Evolutionary conservation across 2,329 filamentous ascomycete genomes (phyloP).

Genomic region (Aspergillus novofumigatus): DNA sequence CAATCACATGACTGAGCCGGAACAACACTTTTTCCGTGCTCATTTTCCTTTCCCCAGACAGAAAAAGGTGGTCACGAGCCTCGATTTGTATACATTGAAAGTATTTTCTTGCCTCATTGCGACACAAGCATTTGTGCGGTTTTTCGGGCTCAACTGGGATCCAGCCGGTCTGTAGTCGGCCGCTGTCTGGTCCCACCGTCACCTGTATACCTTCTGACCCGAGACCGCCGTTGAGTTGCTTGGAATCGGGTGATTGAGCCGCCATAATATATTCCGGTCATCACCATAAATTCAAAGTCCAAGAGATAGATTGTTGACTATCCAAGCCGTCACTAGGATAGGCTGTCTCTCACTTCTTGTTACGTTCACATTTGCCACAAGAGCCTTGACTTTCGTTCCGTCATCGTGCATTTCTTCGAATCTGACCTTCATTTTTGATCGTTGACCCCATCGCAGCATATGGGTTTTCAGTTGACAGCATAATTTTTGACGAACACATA

Average conservation of each 20-base stretch:
- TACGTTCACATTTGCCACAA: background rate
- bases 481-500: background rate
- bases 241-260: background rate
- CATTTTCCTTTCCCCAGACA: background rate
- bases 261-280: background rate
- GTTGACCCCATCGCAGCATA: background rate
- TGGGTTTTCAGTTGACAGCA: background rate
- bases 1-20: constrained; percentile 1
- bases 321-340: background rate
- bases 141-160: background rate
- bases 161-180: background rate
- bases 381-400: background rate
- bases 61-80: background rate
- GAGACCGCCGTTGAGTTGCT: background rate
- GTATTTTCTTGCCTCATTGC: background rate
- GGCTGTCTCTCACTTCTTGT: background rate
- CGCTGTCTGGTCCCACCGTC: background rate
- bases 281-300: background rate
- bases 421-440: background rate
- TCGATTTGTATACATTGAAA: background rate
- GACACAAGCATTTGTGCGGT: background rate
- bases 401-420: background rate
- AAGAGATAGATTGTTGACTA: background rate
- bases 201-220: background rate
- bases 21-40: background rate